Percentiles rank a stretch among this genome's conserved stretches.
phyloP scores from a whole-genome alignment of 2,329 filamentous ascomycete species.

The Hypoxylon sp. region DNA sequence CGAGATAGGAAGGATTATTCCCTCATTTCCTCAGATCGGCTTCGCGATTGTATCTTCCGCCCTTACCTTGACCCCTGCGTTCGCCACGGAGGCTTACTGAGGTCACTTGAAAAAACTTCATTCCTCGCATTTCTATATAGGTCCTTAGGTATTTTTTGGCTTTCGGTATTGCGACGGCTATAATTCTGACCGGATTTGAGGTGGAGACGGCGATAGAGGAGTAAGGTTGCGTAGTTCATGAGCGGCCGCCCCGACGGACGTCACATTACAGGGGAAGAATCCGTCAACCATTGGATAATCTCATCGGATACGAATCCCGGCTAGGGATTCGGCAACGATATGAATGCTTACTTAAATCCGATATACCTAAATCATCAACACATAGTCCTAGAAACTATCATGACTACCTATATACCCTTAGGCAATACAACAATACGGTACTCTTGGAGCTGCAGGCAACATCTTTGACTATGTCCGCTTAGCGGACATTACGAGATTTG shows the following conservation, averaged over 20 bases:
- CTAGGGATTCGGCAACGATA: slow-evolving; percentile 13
- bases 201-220: slow-evolving; percentile 1
- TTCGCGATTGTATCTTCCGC: slow-evolving; percentile 13
- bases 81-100: slow-evolving; percentile 1
- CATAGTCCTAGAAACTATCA: neutral
- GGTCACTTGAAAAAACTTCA: neutral
- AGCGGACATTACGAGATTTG: neutral
- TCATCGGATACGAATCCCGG: slow-evolving; percentile 14
- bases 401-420: neutral
- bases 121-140: neutral
- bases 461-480: neutral
- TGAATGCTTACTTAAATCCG: slow-evolving; percentile 13
- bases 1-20: neutral
- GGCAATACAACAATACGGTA: neutral
- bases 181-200: slow-evolving; percentile 2
- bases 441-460: neutral
- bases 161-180: neutral
- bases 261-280: slow-evolving; percentile 13
- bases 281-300: neutral
- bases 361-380: slow-evolving; percentile 1
- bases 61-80: neutral
- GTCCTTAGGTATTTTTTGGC: neutral
- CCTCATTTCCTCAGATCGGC: neutral
- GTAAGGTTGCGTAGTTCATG: neutral
- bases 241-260: slow-evolving; percentile 11